Base-by-base conservation (phyloP, 164 flowering plant species). In the Kingdonia uniflora region DNA sequence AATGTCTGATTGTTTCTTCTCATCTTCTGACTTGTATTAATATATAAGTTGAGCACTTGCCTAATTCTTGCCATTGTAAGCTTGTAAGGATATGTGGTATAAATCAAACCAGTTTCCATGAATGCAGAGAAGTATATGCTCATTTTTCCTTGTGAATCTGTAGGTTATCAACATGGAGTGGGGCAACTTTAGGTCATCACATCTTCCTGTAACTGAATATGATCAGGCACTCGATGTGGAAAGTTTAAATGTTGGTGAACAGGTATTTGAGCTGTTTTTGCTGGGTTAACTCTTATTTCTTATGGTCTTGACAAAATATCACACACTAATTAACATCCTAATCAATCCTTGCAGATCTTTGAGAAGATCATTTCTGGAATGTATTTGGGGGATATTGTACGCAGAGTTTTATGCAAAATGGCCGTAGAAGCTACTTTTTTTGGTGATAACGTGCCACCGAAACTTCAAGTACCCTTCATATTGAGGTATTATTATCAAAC, bases 131-230 rank as follows among this genome's bases (percentile, higher is more conserved):
- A 29, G 8, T 29, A 3, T 29, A 29, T 29, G 35, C n/a, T 29
- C 35, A 29, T 3, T 29, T 19, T 17, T 39, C 24, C 46, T 50
- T 43, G 11, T 47, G 45, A 29, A 52, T 29, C 15, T 71, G 52
- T 56, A 92, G 98, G 98, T 85, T 29, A 88, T 92, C 62, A 92
- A 92, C 65, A 92, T 82, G 91, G 98, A 92, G 65, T 92, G 98
- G 98, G 98, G 96, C 54, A 92, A 84, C 71, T 87, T 92, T 71
- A 66, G 80, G 26, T 85, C 95, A 20, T 82, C 95, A 14, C 88
- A 87, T 62, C 85, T 92, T 67, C 96, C 98, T 17, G 45, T 85
- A n/a, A 85, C 98, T 47, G 94, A 85, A 57, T 87, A 76, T 73
- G 98, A 92, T 67, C 71, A 70, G 5, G 74, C 74, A 25, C 47